These are phyloP conservation scores for Carpinus fangiana DNA, from an alignment of 306 rosid species.

Conservation along the genomic window DNA sequence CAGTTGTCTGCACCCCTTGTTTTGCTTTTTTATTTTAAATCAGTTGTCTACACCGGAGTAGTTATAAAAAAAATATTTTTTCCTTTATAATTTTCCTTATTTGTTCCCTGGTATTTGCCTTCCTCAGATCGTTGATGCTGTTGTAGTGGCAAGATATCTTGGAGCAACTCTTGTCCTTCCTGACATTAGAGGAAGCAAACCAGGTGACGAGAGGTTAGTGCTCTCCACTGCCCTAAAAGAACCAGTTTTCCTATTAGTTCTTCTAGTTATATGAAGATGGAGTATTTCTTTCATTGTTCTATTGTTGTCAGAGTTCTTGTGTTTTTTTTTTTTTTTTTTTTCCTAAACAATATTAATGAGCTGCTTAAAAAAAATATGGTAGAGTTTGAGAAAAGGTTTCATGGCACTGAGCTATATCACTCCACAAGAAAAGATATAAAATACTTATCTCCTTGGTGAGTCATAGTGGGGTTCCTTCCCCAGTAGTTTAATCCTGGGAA, in stretches of 20 bases:
- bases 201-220: slow-evolving; percentile 91
- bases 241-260: neutral
- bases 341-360: neutral
- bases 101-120: slow-evolving; percentile 12
- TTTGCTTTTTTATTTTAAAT: no score
- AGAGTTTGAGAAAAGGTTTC: slow-evolving; percentile 11
- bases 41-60: no score
- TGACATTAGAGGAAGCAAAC: slow-evolving; percentile 90
- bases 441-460: no score
- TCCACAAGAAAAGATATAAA: no score
- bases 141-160: slow-evolving; percentile 84
- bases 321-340: neutral
- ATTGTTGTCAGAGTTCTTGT: slow-evolving; percentile 8
- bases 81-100: neutral
- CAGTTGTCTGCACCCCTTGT: no score
- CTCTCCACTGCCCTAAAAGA: neutral
- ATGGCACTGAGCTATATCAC: neutral
- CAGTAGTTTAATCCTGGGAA: neutral
- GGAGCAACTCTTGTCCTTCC: slow-evolving; percentile 97
- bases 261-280: neutral
- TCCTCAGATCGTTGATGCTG: slow-evolving; percentile 82
- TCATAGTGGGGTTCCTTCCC: no score
- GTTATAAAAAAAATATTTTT: neutral
- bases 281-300: slow-evolving; percentile 3
- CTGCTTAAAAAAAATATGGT: slow-evolving; percentile 1